Evolutionary conservation across 176 grass and related monocot species (phyloP), one percentile per base, ranked within the genome.

Genomic region (Chloris gayana): DNA sequence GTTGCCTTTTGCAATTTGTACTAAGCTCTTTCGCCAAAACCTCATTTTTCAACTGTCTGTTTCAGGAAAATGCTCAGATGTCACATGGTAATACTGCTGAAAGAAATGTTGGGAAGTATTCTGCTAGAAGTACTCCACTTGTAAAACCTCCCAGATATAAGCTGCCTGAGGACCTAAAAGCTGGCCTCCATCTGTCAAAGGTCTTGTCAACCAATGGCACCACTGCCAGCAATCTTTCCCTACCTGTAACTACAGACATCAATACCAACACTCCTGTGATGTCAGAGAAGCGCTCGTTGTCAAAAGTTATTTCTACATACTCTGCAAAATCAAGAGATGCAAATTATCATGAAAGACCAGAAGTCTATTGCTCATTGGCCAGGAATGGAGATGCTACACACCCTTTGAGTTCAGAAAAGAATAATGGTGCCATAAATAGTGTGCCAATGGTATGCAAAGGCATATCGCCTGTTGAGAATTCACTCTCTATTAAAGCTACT

Each of bases 31-130:
- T 70, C 31, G 38, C 26, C 38, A 19, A 64, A 78, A 67, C 49
- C 31, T 64, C 59, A 67, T 61, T 84, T 7, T 75, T 87, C 75
- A 66, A 56, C 7, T 76, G 38, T 37, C 35, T 33, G 18, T 84
- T 87, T 60, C 67, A 98, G 96, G 88, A 80, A 85, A 93, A 91
- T 47, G 70, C 82, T 87, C 26, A 74, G 42, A 45, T 59, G 70
- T 66, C 85, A 82, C 80, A 63, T 59, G 57, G 21, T 5, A 45
- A 49, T 82, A 26, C 73, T 80, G 65, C 78, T 84, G 79, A 85
- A 84, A 81, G 68, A 80, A 91, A 86, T 64, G 53, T 50, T 5
- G 57, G 72, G 63, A 78, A 12, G 25, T 68, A 72, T 45, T 70
- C 64, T 63, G 51, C 71, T 44, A 38, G 38, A 54, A 81, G 78